Evolutionary conservation across 495 filamentous ascomycete species (phyloP), one percentile per base, ranked within the genome.

Genomic region (Beverwykella pulmonaria): DNA sequence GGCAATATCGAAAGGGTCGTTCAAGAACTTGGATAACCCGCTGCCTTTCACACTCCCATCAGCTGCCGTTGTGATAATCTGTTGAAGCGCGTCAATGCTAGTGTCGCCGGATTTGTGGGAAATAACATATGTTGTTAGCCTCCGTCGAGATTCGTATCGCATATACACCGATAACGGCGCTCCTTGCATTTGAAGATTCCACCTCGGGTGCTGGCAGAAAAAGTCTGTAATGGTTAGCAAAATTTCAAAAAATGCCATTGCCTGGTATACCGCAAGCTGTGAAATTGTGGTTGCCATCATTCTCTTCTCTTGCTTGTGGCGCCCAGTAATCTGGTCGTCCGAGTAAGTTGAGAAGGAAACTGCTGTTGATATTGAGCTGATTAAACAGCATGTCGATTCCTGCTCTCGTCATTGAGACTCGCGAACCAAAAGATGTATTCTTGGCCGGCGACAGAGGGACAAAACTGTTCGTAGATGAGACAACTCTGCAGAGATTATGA

Each of bases 251-350:
- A 41, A 41, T 9, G 17, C 9, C 36, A 41, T 41, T 8, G 9
- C 36, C 8, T 52, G 15, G 12, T 17, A 20, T 19, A 49, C 8
- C 46, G 5, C 6, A 49, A 6, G 46, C 7, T n/a, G n/a, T 20
- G 46, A 49, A 17, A 9, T 41, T 41, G 8, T 17, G 9, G 36
- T 49, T 19, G 46, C n/a, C 46, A 49, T 49, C 46, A 19, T 9
- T 14, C 8, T 49, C 46, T 6, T 20, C 7, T 20, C 46, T 49
- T 12, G 52, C 9, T 46, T 59, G 34, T 9, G 55, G 34, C 29
- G 27, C 55, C 55, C 34, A 59, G 10, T 44, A 44, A 59, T 44
- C 55, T 6, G 27, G 27, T 36, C 53, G 27, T 8, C 53, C 53
- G 12, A 56, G 53, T 20, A 32, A 8, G 25, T 56, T 32, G 12